Percentiles rank a stretch among this genome's conserved stretches.
Conservation (phyloP, 148 eudicot species). For the Rhododendron vialii region DNA sequence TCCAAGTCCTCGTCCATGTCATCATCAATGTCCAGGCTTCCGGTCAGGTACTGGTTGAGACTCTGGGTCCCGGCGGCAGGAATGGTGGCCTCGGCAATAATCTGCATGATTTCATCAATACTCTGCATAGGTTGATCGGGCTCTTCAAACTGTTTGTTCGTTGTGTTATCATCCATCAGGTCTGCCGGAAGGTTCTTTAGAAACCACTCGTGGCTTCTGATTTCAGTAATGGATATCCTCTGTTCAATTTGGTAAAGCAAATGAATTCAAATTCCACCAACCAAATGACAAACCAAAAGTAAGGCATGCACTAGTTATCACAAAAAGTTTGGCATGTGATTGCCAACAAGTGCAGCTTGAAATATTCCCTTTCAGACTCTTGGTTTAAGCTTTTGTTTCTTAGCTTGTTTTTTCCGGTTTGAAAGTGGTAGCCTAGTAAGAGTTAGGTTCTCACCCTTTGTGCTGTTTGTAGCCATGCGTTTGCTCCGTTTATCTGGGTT, state of each 20-base stretch:
- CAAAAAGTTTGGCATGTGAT: background rate
- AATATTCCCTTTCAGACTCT: background rate
- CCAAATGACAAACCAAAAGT: background rate
- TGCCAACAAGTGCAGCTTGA: background rate
- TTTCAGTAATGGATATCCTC: constrained; percentile 87
- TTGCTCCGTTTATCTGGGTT: background rate
- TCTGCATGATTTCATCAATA: constrained; percentile 73
- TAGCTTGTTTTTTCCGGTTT: background rate
- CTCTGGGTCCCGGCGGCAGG: constrained; percentile 83
- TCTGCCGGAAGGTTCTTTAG: constrained; percentile 81
- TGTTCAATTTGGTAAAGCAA: constrained; percentile 16
- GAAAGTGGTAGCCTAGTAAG: background rate
- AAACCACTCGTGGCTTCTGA: constrained; percentile 78
- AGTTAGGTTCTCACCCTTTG: background rate
- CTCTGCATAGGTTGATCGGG: constrained; percentile 94
- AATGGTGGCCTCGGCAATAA: constrained; percentile 86
- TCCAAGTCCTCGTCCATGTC: constrained; percentile 82
- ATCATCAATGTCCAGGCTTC: constrained; percentile 36
- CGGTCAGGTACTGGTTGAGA: background rate
- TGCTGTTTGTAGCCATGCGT: no score
- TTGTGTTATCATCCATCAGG: constrained; percentile 63
- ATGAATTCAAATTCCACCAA: background rate
- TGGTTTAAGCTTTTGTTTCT: background rate
- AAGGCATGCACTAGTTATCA: background rate
- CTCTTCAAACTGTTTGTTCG: constrained; percentile 74